Evolutionary conservation across 2,329 filamentous ascomycete species (phyloP).

Genomic region (Paraconiothyrium sp.): DNA sequence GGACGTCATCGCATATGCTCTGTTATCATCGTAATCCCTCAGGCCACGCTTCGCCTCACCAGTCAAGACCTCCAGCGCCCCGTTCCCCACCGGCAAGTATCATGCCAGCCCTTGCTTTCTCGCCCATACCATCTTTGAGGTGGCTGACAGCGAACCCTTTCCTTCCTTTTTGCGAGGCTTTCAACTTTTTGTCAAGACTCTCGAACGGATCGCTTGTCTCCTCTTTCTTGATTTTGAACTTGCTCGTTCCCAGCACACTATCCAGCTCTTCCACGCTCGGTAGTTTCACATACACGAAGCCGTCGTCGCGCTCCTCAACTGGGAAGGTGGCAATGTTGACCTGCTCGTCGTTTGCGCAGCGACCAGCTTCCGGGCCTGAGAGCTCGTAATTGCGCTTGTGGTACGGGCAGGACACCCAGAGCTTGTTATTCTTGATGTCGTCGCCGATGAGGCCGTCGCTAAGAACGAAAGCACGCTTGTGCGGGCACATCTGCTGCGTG

Average conservation of each 20-base stretch:
- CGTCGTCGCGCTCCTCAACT: conserved; percentile 77
- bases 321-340: conserved; percentile 86
- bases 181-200: conserved; percentile 65
- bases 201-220: conserved; percentile 68
- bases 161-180: conserved; percentile 59
- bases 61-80: conserved; percentile 55
- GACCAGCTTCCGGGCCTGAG: conserved; percentile 69
- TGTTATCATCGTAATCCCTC: conserved; percentile 6
- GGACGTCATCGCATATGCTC: conserved; percentile 16
- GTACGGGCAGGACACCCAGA: conserved; percentile 88
- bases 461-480: conserved; percentile 90
- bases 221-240: conserved; percentile 79
- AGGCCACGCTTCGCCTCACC: conserved; percentile 40
- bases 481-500: conserved; percentile 93
- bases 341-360: conserved; percentile 76
- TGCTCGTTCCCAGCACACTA: conserved; percentile 76
- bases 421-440: conserved; percentile 65
- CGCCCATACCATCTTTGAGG: conserved; percentile 55
- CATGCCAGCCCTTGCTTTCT: conserved; percentile 53
- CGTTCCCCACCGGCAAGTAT: conserved; percentile 59
- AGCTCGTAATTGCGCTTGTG: conserved; percentile 93
- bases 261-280: conserved; percentile 85
- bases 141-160: conserved; percentile 59
- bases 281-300: conserved; percentile 80
- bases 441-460: conserved; percentile 86